phyloP scores from a whole-genome alignment of 805 yeast species.

The Pichia exigua region DNA sequence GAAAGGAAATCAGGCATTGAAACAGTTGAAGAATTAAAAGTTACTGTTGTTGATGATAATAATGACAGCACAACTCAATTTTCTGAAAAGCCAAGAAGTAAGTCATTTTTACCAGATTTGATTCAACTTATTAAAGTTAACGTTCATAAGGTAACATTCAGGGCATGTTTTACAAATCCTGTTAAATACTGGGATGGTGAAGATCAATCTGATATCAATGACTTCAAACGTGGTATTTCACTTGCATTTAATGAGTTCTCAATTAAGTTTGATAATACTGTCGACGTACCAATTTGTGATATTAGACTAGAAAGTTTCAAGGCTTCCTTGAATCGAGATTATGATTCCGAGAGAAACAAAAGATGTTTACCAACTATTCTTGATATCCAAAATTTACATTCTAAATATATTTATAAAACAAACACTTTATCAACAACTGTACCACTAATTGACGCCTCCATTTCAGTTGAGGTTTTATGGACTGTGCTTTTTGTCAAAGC shows the following conservation, averaged over 20 bases:
- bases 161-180: constrained; percentile 25
- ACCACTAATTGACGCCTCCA: constrained; percentile 21
- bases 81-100: background rate
- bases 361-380: constrained; percentile 11
- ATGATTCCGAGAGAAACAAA: constrained; percentile 9
- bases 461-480: constrained; percentile 29
- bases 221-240: constrained; percentile 22
- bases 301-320: constrained; percentile 8
- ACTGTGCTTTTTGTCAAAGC: constrained; percentile 21
- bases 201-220: constrained; percentile 25
- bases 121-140: constrained; percentile 8
- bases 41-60: background rate
- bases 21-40: background rate
- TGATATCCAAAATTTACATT: constrained; percentile 6
- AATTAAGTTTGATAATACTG: constrained; percentile 9
- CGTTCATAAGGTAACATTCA: constrained; percentile 14
- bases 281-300: constrained; percentile 9
- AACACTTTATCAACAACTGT: constrained; percentile 16
- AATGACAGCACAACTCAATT: background rate
- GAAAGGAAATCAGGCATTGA: background rate
- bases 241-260: constrained; percentile 5
- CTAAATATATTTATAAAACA: constrained; percentile 12
- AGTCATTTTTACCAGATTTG: constrained; percentile 9
- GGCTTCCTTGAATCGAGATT: constrained; percentile 18
- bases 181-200: constrained; percentile 22